Percentiles rank a stretch among this genome's conserved stretches.
phyloP scores from a whole-genome alignment of 192 early-diverging fungal genomes.

The Entomortierella lignicola region DNA sequence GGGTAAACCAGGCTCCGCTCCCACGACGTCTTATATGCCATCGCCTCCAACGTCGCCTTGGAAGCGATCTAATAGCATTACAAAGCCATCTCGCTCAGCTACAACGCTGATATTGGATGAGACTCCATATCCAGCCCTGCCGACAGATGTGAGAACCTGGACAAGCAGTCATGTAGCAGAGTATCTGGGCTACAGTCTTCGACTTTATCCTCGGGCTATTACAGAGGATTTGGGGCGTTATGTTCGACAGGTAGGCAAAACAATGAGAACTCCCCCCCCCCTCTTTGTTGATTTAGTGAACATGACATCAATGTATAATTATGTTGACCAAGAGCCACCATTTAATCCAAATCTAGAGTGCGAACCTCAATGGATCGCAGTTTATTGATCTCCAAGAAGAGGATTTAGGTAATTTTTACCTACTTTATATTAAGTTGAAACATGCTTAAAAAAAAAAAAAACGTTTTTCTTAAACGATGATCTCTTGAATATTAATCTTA shows the following conservation, averaged over 20 bases:
- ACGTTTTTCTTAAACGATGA: background rate
- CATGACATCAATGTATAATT: no score
- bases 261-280: no score
- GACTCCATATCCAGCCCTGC: slow-evolving; percentile 45
- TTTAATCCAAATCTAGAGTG: slow-evolving; percentile 28
- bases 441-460: background rate
- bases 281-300: no score
- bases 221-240: slow-evolving; percentile 53
- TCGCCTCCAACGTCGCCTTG: slow-evolving; percentile 44
- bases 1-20: slow-evolving; percentile 16
- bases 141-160: slow-evolving; percentile 46
- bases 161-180: slow-evolving; percentile 47
- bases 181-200: slow-evolving; percentile 48
- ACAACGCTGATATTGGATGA: slow-evolving; percentile 40
- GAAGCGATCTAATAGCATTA: slow-evolving; percentile 17
- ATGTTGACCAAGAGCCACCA: no score
- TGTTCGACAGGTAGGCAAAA: slow-evolving; percentile 42
- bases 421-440: background rate
- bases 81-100: slow-evolving; percentile 12
- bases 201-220: slow-evolving; percentile 50
- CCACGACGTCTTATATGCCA: slow-evolving; percentile 9
- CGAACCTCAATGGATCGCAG: slow-evolving; percentile 42
- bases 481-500: background rate
- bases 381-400: slow-evolving; percentile 51
- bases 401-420: slow-evolving; percentile 30